Percentiles rank a stretch among this genome's conserved stretches.
These are phyloP conservation scores for Cadophora luteo-olivacea DNA, from an alignment of 2,329 filamentous ascomycete species.

Conservation along the genomic window DNA sequence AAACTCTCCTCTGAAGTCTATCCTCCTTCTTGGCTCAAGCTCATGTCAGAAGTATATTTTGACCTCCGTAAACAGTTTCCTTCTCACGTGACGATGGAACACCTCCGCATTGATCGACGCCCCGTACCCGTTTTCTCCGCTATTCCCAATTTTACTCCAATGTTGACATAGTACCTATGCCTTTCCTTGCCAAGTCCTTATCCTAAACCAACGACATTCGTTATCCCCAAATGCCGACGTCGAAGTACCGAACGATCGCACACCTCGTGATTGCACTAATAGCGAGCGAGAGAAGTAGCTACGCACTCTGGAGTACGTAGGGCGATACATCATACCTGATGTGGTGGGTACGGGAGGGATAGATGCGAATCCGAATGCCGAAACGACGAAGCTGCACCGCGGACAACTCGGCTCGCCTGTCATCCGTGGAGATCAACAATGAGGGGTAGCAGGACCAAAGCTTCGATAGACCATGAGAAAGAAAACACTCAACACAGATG, in stretches of 20 bases:
- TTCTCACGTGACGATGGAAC: not conserved
- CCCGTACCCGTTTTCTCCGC: not conserved
- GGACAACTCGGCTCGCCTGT: not conserved
- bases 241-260: not conserved
- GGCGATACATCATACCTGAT: too few species aligned
- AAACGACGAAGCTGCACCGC: not conserved
- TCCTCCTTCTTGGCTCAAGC: not conserved
- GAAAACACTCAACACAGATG: too few species aligned
- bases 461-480: too few species aligned
- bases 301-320: too few species aligned
- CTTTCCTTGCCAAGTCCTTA: not conserved
- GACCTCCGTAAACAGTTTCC: not conserved
- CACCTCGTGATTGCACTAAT: not conserved
- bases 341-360: not conserved
- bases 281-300: too few species aligned
- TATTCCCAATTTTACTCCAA: not conserved
- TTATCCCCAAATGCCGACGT: not conserved
- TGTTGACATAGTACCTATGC: not conserved
- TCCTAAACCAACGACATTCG: not conserved
- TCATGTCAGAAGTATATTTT: not conserved
- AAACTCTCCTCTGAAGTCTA: not conserved
- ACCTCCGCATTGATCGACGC: not conserved
- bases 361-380: not conserved
- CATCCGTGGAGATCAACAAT: constrained; percentile 1
- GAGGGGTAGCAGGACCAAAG: not conserved